Evolutionary conservation across 2,329 filamentous ascomycete genomes (phyloP), one percentile per base, ranked within the genome.

Genomic region (Stachybotrys chlorohalonatus): DNA sequence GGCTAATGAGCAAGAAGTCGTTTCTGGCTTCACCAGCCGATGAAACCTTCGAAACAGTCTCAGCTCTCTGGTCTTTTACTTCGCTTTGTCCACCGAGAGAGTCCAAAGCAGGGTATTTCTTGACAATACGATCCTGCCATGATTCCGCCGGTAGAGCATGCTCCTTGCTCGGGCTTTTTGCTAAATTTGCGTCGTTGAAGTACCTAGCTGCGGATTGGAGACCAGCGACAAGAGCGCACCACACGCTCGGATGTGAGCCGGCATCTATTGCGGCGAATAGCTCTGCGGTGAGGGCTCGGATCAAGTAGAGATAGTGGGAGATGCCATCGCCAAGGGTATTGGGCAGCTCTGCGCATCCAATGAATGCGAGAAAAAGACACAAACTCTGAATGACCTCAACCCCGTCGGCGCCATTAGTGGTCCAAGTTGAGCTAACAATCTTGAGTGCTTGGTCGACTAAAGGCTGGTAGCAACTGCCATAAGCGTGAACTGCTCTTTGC

Each of bases 281-380:
- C 58, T 73, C 65, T 50, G 62, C 51, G 30, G 68, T 52, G 6
- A 79, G 57, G 2, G 66, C 62, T 46, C 68, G 64, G 31, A 70
- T 60, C 16, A 76, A 67, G 6, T 66, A 69, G 11, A 77, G 55
- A 53, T 76, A 76, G 56, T 78, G 71, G 13, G 63, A 55, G n/a
- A 76, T 63, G 1, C 66, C 64, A 6, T 62, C 59, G 1, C 59
- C 59, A 4, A 61, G 55, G 8, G 49, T 56, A 2, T 55, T 59
- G 1, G 71, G 69, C 0, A 73, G 56, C 47, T 72, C 66, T 1
- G 76, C 79, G 61, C 76, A 80, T 31, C 76, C 76, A 51, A 82
- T 68, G 53, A 74, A 77, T 3, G 75, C 75, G 3, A 83, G 59
- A 2, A 76, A 69, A 9, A 71, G 69, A 5, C 77, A 68, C 2